These are phyloP conservation scores for Epicoccum nigrum DNA, from an alignment of 2,329 filamentous ascomycete species.

Conservation along the genomic window DNA sequence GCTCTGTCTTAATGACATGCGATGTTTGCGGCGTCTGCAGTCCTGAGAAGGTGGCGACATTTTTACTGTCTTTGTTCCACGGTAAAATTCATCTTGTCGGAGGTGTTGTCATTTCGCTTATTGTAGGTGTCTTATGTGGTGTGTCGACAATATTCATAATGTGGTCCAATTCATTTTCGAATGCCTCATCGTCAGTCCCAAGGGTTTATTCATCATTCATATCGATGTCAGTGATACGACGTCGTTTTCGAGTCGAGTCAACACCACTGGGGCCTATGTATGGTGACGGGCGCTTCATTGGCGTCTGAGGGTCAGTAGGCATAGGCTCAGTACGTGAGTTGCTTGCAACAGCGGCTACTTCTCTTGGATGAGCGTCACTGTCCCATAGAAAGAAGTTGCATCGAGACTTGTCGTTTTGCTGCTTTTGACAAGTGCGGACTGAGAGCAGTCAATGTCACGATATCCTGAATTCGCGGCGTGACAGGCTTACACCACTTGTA, in stretches of 20 bases:
- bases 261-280: conserved; percentile 15
- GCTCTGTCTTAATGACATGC: conserved; percentile 13
- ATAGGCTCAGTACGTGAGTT: conserved; percentile 53
- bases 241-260: conserved; percentile 38
- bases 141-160: conserved; percentile 42
- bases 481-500: conserved; percentile 56
- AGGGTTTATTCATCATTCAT: conserved; percentile 45
- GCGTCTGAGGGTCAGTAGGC: conserved; percentile 16
- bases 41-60: conserved; percentile 13
- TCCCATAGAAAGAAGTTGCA: conserved; percentile 67
- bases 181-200: conserved; percentile 38
- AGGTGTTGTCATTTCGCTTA: conserved; percentile 47
- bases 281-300: conserved; percentile 29
- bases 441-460: conserved; percentile 18
- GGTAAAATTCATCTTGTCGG: conserved; percentile 44
- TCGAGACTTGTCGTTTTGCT: conserved; percentile 48
- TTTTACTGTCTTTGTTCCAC: conserved; percentile 40
- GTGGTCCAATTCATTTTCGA: conserved; percentile 41
- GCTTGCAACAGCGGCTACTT: conserved; percentile 54
- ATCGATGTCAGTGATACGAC: conserved; percentile 28
- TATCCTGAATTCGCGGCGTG: background rate
- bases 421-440: conserved; percentile 64
- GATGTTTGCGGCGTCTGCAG: conserved; percentile 41
- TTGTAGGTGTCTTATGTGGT: conserved; percentile 50
- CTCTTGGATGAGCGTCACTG: conserved; percentile 57